Evolutionary conservation across 768 basidiomycete species (phyloP), one percentile per base, ranked within the genome.

Genomic region (Pleurotus citrinopileatus): DNA sequence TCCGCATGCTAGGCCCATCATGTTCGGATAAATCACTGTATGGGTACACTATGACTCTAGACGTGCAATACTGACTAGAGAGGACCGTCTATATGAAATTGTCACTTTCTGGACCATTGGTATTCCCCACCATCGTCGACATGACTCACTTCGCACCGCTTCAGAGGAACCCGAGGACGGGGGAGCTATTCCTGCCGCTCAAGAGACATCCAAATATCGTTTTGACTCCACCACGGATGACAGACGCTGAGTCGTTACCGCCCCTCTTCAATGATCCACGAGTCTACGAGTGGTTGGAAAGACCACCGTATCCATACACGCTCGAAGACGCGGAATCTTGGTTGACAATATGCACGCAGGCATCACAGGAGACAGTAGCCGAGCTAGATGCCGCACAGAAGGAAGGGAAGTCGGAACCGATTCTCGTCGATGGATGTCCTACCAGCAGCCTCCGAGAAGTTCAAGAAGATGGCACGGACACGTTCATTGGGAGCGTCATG

Each of bases 101-200:
- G n/a, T n/a, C n/a, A n/a, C n/a, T n/a, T n/a, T n/a, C n/a, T n/a
- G n/a, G n/a, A n/a, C n/a, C n/a, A n/a, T n/a, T n/a, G n/a, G n/a
- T n/a, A n/a, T n/a, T n/a, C n/a, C n/a, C n/a, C n/a, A n/a, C 9
- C 32, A 34, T 34, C 32, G 32, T n/a, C 9, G 23, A 17, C 45
- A 47, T 47, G 28, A 20, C 17, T 12, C 48, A 38, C 55, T 25
- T 38, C 26, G 23, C 28, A n/a, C 54, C 54, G 2, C 37, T 55
- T 23, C 47, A 40, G 17, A 36, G 68, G 32, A 68, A 78, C 57
- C 19, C 62, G 5, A 53, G 51, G 25, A 80, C 75, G 1, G 73
- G 71, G 36, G 79, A 83, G 60, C 79, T 75, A 2, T 82, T 73
- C 62, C 68, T 84, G 15, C 75, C 75, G 10, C 74, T 84, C n/a